Percentiles rank a stretch among this genome's conserved stretches.
Conservation (phyloP, 108 stramenopile genomes). For the Cyclotella atomus region DNA sequence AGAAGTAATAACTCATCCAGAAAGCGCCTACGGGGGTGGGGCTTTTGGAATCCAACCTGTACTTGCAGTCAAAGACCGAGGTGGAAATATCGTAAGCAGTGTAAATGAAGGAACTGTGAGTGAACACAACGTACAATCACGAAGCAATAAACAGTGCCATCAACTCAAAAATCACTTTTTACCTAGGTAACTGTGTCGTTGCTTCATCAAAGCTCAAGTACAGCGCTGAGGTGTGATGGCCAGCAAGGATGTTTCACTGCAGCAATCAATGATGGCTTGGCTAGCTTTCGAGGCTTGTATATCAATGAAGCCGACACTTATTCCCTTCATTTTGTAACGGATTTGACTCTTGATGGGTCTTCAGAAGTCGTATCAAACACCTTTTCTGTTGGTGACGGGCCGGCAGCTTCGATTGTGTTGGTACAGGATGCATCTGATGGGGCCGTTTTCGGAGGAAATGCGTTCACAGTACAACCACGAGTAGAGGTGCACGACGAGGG, state of each 20-base stretch:
- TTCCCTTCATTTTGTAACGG: slow-evolving; percentile 49
- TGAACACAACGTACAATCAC: slow-evolving; percentile 5
- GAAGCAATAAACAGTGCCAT: background rate
- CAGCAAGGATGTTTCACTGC: slow-evolving; percentile 24
- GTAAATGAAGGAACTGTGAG: slow-evolving; percentile 43
- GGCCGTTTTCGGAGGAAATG: slow-evolving; percentile 43
- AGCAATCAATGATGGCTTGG: slow-evolving; percentile 32
- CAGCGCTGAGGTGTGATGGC: too few relatives aligned
- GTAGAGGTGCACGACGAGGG: slow-evolving; percentile 50
- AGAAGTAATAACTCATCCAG: slow-evolving; percentile 33
- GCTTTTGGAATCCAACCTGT: slow-evolving; percentile 46
- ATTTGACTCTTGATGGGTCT: slow-evolving; percentile 30
- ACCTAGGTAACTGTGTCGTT: slow-evolving; percentile 27
- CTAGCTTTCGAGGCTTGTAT: slow-evolving; percentile 29
- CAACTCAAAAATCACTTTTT: background rate
- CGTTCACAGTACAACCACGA: slow-evolving; percentile 47
- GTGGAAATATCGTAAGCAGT: slow-evolving; percentile 44
- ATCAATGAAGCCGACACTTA: slow-evolving; percentile 47
- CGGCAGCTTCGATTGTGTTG: slow-evolving; percentile 18
- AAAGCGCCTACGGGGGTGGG: slow-evolving; percentile 45
- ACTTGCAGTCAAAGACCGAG: slow-evolving; percentile 49
- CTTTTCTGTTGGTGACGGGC: slow-evolving; percentile 49
- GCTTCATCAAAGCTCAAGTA: too few relatives aligned
- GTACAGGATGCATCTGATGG: slow-evolving; percentile 39
- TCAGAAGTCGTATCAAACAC: slow-evolving; percentile 27